Evolutionary conservation across 371 early-diverging fungal species (phyloP).

Genomic region (Mucor saturninus): DNA sequence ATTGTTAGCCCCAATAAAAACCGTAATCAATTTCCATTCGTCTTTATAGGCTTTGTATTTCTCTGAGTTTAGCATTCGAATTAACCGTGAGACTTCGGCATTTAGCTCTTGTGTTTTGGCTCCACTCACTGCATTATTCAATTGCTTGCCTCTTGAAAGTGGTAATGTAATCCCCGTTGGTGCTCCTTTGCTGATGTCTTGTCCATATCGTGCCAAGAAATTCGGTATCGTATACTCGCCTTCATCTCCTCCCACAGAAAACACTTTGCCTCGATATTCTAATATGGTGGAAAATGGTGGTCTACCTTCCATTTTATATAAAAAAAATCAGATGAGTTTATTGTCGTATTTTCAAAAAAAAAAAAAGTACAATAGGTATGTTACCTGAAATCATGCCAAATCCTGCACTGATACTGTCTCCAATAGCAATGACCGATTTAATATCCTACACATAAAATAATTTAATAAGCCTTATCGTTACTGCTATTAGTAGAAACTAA

Average conservation of each 20-base stretch:
- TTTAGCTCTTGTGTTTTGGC: slow-evolving; percentile 51
- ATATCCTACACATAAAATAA: slow-evolving; percentile 53
- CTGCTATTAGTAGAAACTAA: slow-evolving; percentile 8
- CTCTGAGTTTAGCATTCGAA: slow-evolving; percentile 18
- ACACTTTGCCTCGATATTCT: slow-evolving; percentile 71
- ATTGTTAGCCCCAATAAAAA: slow-evolving; percentile 77
- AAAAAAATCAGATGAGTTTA: background rate
- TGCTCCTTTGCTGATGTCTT: slow-evolving; percentile 44
- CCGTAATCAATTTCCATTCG: slow-evolving; percentile 69
- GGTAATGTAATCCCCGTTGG: slow-evolving; percentile 61
- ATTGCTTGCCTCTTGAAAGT: slow-evolving; percentile 56
- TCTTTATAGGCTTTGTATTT: slow-evolving; percentile 37
- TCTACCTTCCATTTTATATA: slow-evolving; percentile 35
- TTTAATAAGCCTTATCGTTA: background rate
- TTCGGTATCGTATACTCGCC: slow-evolving; percentile 64
- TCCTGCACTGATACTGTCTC: slow-evolving; percentile 76
- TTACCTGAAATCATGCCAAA: slow-evolving; percentile 62
- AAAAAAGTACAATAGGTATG: too few species aligned
- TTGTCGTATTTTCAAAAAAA: background rate
- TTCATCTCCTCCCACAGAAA: slow-evolving; percentile 64
- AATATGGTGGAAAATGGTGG: slow-evolving; percentile 58
- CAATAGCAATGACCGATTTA: slow-evolving; percentile 68
- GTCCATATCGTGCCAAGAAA: slow-evolving; percentile 51
- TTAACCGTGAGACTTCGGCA: slow-evolving; percentile 34
- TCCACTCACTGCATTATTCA: slow-evolving; percentile 72